Base-by-base conservation (phyloP, 2,329 filamentous ascomycete genomes). In the Cordyceps cicadae region DNA sequence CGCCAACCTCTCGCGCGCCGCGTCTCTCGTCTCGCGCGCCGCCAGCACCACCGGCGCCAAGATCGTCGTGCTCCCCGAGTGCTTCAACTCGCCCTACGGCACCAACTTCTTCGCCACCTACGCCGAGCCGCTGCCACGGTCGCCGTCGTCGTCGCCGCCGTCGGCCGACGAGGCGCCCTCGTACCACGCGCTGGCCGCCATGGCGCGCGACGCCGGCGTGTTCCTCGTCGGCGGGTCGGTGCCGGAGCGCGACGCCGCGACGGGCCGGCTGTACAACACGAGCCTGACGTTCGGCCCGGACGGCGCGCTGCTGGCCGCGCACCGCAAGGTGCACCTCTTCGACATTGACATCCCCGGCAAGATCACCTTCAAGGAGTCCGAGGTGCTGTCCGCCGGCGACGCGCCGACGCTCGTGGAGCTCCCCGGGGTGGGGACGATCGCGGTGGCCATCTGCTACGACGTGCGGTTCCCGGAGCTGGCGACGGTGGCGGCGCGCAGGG, bases 1-100 rank as follows among this genome's bases (percentile, higher is more conserved):
- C 12, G 82, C 82, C 66, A 99, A 99, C 76, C 90, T 99, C 64
- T 71, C 81, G 24, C 87, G 87, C 72, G 93, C 94, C 14, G 87
- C 89, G 61, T 80, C 81, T 49, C 92, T 94, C 72, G 92, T 97
- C 62, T 82, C 91, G 64, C 87, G 91, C 72, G 93, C 94, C 5
- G 87, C 91, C 26, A 74, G 78, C 29, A 39, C 50, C 5, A 78
- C 78, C 3, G 93, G 93, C 66, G 91, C 93, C 63, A 86, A 89
- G 61, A 86, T 99, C 62, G 87, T 97, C 65, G 91, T 97, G 39
- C 84, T 99, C 19, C 94, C 94, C 41, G 94, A 99, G 78, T 99
- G 94, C 81, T 99, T 99, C 85, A 99, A 99, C 79, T 95, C 90
- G 48, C 94, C 94, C 9, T 99, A 99, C 75, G 94, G 94, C 66